Percentiles rank a stretch among this genome's conserved stretches.
These are phyloP conservation scores for Pyrenophora teres DNA, from an alignment of 2,329 filamentous ascomycete genomes.

Conservation along the genomic window DNA sequence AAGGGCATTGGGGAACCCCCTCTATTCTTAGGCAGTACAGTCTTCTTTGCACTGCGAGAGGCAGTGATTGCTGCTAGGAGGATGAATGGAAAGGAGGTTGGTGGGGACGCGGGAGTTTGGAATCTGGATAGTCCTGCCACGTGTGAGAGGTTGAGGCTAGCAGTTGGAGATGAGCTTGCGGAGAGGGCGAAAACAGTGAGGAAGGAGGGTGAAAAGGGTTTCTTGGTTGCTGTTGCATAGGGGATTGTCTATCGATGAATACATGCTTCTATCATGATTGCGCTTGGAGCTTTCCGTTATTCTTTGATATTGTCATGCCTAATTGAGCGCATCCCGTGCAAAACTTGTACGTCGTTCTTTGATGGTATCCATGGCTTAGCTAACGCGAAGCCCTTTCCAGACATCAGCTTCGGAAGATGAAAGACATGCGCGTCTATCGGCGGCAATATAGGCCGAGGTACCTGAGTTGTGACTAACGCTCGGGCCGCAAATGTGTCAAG, in stretches of 20 bases:
- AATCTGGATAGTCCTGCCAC: conserved; percentile 78
- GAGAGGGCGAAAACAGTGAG: conserved; percentile 69
- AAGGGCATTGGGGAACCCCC: conserved; percentile 76
- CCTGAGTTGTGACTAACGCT: conserved; percentile 15
- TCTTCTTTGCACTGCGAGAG: conserved; percentile 86
- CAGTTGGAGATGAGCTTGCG: conserved; percentile 79
- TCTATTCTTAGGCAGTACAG: conserved; percentile 77
- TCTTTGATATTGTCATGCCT: background rate
- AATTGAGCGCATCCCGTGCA: no score
- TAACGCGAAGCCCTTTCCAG: background rate
- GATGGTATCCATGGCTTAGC: no score
- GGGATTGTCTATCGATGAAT: background rate
- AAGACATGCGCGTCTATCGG: background rate
- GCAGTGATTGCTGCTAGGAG: conserved; percentile 74
- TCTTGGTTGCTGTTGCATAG: conserved; percentile 37
- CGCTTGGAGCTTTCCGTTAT: background rate
- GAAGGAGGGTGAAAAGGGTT: conserved; percentile 67
- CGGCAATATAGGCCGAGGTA: background rate
- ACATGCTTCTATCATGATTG: background rate
- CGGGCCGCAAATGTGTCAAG: conserved; percentile 20
- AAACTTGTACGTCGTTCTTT: no score
- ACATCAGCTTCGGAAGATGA: background rate
- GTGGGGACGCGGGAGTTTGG: conserved; percentile 58
- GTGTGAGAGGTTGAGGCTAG: conserved; percentile 76
- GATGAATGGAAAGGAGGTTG: conserved; percentile 43